Evolutionary conservation across 257 asterid genomes (phyloP).

Genomic region (Datura wrightii): DNA sequence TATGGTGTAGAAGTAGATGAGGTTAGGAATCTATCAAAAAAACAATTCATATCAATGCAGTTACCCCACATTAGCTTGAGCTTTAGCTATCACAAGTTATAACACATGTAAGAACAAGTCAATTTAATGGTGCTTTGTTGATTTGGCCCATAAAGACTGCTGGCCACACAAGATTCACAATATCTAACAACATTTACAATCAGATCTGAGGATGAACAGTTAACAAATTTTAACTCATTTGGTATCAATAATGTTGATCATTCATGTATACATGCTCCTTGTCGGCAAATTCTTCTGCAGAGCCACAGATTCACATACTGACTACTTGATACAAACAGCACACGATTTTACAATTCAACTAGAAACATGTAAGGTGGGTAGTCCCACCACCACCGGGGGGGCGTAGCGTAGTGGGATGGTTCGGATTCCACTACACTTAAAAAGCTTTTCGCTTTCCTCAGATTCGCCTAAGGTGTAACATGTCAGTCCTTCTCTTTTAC

Average conservation of each 20-base stretch:
- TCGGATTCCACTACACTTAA: not conserved
- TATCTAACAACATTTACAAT: constrained; percentile 38
- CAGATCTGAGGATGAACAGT: constrained; percentile 35
- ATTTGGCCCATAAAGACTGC: constrained; percentile 32
- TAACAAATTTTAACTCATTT: constrained; percentile 29
- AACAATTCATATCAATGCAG: not conserved
- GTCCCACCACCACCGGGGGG: not conserved
- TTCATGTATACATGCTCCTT: constrained; percentile 4
- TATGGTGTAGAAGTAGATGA: constrained; percentile 23
- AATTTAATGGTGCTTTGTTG: constrained; percentile 34
- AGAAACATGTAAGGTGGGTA: not conserved
- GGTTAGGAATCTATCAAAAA: constrained; percentile 39
- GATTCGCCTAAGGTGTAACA: not conserved
- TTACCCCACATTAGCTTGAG: constrained; percentile 27
- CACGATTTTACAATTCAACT: constrained; percentile 5
- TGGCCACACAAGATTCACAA: constrained; percentile 43
- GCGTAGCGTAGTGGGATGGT: not conserved
- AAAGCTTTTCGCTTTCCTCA: not conserved
- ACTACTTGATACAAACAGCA: not conserved
- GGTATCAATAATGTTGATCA: constrained; percentile 33
- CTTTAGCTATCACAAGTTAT: constrained; percentile 24
- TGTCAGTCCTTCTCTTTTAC: not conserved
- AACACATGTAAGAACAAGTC: constrained; percentile 24
- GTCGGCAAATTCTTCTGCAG: constrained; percentile 28
- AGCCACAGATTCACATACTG: not conserved